Conservation (phyloP, 2,329 filamentous ascomycete species). For the Colletotrichum sidae region DNA sequence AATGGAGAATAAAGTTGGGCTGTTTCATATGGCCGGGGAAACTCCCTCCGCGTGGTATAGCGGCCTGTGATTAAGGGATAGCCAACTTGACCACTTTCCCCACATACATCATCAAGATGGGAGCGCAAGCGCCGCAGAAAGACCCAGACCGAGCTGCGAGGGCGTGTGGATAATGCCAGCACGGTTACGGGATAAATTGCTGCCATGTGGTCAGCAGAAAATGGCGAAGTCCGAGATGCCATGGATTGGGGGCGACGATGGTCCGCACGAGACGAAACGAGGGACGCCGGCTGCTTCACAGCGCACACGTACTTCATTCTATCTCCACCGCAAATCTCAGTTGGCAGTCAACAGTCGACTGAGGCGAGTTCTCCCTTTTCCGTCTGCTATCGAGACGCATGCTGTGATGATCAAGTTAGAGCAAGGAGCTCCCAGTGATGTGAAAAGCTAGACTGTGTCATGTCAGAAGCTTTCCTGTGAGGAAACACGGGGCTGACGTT, state of each 20-base stretch:
- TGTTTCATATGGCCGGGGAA: conserved; percentile 30
- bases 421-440: conserved; percentile 2
- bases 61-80: conserved; percentile 26
- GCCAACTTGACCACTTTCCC: conserved; percentile 16
- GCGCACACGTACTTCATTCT: too few species aligned
- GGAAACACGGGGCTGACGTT: background rate
- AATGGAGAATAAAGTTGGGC: conserved; percentile 17
- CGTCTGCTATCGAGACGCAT: too few species aligned
- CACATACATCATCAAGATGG: conserved; percentile 25
- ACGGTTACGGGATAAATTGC: conserved; percentile 15
- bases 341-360: background rate
- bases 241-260: too few species aligned
- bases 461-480: conserved; percentile 6
- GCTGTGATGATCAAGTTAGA: background rate
- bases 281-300: too few species aligned
- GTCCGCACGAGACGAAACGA: too few species aligned
- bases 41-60: conserved; percentile 32
- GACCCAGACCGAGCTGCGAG: conserved; percentile 7
- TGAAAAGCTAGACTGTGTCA: background rate
- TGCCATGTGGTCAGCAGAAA: background rate
- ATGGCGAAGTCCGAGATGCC: too few species aligned
- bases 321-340: too few species aligned
- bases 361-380: background rate
- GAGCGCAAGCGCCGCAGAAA: background rate
- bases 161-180: conserved; percentile 15